Conservation (phyloP, 352 stramenopile genomes). For the Globisporangium paroecandrum region DNA sequence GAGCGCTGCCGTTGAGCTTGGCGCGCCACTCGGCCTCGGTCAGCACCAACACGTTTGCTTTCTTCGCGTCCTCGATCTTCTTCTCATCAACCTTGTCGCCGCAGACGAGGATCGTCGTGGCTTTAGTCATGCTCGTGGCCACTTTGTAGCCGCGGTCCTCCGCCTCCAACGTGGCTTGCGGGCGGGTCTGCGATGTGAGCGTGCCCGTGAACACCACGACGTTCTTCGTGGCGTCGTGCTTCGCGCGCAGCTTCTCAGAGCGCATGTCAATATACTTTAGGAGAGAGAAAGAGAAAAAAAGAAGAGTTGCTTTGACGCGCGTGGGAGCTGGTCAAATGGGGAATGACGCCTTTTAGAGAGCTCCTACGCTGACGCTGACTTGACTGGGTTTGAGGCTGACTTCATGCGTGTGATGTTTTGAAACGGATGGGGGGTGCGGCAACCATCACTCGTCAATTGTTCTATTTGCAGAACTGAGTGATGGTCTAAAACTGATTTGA, state of each 20-base stretch:
- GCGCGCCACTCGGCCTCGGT: slow-evolving; percentile 38
- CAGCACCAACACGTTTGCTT: slow-evolving; percentile 32
- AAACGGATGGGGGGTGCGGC: neutral
- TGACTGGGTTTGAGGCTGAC: too few species aligned
- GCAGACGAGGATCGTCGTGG: slow-evolving; percentile 49
- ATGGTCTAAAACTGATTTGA: neutral
- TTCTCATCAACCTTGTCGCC: slow-evolving; percentile 46
- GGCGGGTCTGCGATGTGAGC: slow-evolving; percentile 39
- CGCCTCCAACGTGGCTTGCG: slow-evolving; percentile 30
- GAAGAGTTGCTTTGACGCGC: neutral
- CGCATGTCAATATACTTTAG: neutral
- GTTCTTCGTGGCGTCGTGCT: slow-evolving; percentile 5
- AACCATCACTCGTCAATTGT: neutral
- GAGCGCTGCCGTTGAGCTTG: slow-evolving; percentile 20
- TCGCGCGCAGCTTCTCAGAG: neutral
- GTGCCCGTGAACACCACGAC: slow-evolving; percentile 57
- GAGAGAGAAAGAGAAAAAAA: neutral
- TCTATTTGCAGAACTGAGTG: neutral
- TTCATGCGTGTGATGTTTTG: neutral
- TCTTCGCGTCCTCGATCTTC: slow-evolving; percentile 44
- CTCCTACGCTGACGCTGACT: neutral
- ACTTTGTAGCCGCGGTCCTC: slow-evolving; percentile 39
- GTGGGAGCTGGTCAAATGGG: neutral
- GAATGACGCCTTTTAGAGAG: neutral
- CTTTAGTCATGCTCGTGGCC: slow-evolving; percentile 28